Evolutionary conservation across 768 basidiomycete genomes (phyloP), one percentile per base, ranked within the genome.

Genomic region (Tulasnella sp.): DNA sequence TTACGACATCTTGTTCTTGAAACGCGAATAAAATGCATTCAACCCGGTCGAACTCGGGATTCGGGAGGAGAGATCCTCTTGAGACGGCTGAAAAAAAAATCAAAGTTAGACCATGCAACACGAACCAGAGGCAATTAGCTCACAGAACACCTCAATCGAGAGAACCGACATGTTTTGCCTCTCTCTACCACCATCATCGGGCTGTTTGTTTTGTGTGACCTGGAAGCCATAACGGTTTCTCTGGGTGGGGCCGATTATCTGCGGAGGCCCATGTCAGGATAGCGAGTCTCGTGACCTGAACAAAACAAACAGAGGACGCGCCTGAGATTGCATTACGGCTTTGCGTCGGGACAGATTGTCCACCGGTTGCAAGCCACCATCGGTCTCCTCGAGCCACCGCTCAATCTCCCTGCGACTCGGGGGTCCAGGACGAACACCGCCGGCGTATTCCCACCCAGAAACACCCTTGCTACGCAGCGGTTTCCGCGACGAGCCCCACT

Each of bases 101-200:
- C 25, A 67, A 42, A 39, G 37, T 71, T 2, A 36, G 72, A 22
- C 25, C 67, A 73, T 17, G 37, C 36, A 34, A 14, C 6, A 17
- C 38, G 8, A 72, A 12, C 38, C 17, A 25, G 1, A 25, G 36
- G 11, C n/a, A 15, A 17, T 67, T 8, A 3, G 81, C 89, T 76
- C 75, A 93, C 96, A 92, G 79, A 96, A 94, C 1, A 96, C 83
- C 82, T 99, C 97, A 58, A 98, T 81, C 1, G 92, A 90, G 49
- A 98, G 82, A 9, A 94, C 84, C 0, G 91, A 88, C 92, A 98
- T 93, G 78, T 87, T 86, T 78, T 91, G 89, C 75, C 86, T 88
- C 81, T 89, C 89, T 34, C 94, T 87, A 49, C 83, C 84, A 37
- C 81, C 82, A 1, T 81, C 81, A 80, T 85, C 80, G 1, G 84